phyloP scores from a whole-genome alignment of 495 filamentous ascomycete species.

The Podospora pseudoanserina region DNA sequence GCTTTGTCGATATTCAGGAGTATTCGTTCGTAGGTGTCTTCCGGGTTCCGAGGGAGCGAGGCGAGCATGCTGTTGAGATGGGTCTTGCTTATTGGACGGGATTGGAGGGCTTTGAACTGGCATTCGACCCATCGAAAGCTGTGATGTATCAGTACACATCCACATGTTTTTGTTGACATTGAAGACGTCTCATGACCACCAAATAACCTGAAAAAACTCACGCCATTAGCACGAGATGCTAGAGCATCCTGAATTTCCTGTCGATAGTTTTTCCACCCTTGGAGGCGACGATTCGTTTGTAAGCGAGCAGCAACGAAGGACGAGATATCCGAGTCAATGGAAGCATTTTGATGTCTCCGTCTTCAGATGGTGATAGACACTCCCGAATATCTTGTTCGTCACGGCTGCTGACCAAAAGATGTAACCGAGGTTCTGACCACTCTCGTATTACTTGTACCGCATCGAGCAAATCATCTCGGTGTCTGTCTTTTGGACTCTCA shows the following conservation, averaged over 20 bases:
- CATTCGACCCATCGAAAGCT: slow-evolving; percentile 15
- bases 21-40: slow-evolving; percentile 14
- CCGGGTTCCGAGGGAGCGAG: slow-evolving; percentile 2
- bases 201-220: neutral
- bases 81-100: slow-evolving; percentile 10
- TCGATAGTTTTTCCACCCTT: slow-evolving; percentile 2
- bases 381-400: slow-evolving; percentile 8
- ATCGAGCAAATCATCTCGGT: neutral
- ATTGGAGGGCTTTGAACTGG: slow-evolving; percentile 4
- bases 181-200: neutral
- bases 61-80: neutral
- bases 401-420: slow-evolving; percentile 5
- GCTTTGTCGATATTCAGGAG: slow-evolving; percentile 9
- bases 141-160: too few species aligned
- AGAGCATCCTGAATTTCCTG: slow-evolving; percentile 6
- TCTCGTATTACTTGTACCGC: slow-evolving; percentile 1
- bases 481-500: slow-evolving; percentile 5
- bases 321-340: slow-evolving; percentile 7
- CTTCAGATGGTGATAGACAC: neutral
- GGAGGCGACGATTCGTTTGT: neutral
- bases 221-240: neutral
- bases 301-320: slow-evolving; percentile 17
- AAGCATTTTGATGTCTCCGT: neutral
- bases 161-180: neutral
- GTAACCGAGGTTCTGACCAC: slow-evolving; percentile 8